Conservation (phyloP, 2,329 filamentous ascomycete genomes). For the Ophiostoma sp. region DNA sequence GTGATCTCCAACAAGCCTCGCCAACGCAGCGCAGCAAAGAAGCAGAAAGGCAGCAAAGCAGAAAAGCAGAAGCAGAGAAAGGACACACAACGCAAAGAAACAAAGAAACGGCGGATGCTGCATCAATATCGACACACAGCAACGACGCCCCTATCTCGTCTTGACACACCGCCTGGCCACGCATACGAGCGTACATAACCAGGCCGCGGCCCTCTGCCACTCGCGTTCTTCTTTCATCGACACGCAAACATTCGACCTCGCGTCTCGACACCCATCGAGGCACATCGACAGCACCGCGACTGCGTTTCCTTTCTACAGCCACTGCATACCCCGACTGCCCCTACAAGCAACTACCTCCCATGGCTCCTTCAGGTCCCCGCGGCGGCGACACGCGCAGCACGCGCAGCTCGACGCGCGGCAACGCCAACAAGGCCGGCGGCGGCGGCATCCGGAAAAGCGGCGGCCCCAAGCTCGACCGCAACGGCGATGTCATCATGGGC, state of each 20-base stretch:
- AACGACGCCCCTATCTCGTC: background rate
- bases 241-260: background rate
- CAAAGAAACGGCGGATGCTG: too few species aligned
- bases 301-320: background rate
- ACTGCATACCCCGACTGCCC: background rate
- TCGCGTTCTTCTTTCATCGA: background rate
- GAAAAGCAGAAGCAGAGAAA: background rate
- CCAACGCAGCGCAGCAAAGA: background rate
- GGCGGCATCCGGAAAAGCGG: conserved; percentile 48
- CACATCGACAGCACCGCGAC: background rate
- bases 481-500: conserved; percentile 59
- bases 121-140: background rate
- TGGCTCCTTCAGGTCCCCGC: conserved; percentile 33
- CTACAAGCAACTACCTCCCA: conserved; percentile 17
- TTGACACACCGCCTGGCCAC: background rate
- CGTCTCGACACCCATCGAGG: background rate
- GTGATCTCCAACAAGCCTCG: background rate
- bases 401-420: conserved; percentile 24
- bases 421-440: conserved; percentile 4
- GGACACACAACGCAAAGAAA: background rate
- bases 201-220: background rate
- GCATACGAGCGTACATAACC: background rate
- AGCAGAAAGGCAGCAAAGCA: background rate
- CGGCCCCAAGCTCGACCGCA: conserved; percentile 43
- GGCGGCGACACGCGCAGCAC: conserved; percentile 23